Percentiles rank a stretch among this genome's conserved stretches.
These are phyloP conservation scores for Theobroma grandiflorum DNA, from an alignment of 441 rosid species.

Conservation along the genomic window DNA sequence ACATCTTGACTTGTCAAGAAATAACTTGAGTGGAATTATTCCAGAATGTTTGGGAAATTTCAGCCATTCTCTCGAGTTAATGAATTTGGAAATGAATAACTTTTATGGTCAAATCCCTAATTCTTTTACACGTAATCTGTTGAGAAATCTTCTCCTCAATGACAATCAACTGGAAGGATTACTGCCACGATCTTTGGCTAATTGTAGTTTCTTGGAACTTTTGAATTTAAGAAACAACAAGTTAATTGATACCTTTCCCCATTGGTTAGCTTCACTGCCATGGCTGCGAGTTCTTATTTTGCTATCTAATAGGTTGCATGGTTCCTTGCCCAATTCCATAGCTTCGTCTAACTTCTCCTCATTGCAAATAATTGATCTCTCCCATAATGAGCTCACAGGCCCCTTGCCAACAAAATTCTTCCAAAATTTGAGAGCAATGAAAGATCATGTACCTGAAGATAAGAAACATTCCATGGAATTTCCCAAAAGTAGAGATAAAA, in stretches of 20 bases:
- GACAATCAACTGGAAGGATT: slow-evolving; percentile 21
- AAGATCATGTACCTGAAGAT: too few relatives aligned
- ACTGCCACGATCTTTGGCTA: background rate
- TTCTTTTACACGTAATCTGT: background rate
- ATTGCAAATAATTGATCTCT: background rate
- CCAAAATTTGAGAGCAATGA: too few relatives aligned
- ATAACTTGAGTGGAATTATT: slow-evolving; percentile 25
- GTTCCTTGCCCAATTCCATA: background rate
- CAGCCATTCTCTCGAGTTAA: background rate
- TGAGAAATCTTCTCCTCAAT: background rate
- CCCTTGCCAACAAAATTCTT: slow-evolving; percentile 1
- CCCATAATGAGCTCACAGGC: background rate
- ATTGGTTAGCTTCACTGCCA: background rate
- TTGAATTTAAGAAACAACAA: slow-evolving; percentile 28
- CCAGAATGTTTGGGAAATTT: slow-evolving; percentile 24
- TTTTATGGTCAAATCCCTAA: slow-evolving; percentile 28
- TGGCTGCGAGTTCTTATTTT: background rate
- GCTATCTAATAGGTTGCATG: background rate
- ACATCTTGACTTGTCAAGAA: too few relatives aligned
- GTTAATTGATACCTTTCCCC: slow-evolving; percentile 29
- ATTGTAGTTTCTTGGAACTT: slow-evolving; percentile 26
- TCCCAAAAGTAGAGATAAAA: too few relatives aligned
- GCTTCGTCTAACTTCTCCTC: background rate
- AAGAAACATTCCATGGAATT: too few relatives aligned
- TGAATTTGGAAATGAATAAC: slow-evolving; percentile 29